These are phyloP conservation scores for Cercis canadensis DNA, from an alignment of 306 rosid species.

Conservation along the genomic window DNA sequence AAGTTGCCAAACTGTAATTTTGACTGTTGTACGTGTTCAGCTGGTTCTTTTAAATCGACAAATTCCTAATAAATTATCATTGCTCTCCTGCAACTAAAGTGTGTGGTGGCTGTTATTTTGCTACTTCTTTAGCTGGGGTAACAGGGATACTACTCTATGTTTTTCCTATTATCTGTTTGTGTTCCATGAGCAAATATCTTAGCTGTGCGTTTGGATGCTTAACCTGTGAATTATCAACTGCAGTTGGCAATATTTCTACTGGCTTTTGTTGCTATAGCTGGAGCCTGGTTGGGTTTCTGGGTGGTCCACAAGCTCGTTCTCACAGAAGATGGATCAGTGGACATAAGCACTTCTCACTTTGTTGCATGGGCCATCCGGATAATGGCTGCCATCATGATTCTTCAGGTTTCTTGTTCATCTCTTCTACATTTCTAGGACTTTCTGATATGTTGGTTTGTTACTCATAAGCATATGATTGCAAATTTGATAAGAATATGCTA, in stretches of 20 bases:
- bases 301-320: constrained; percentile 78
- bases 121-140: background rate
- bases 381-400: constrained; percentile 67
- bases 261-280: constrained; percentile 73
- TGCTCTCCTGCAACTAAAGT: background rate
- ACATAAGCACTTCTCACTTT: constrained; percentile 70
- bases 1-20: no score
- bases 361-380: constrained; percentile 84
- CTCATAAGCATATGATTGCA: constrained; percentile 23
- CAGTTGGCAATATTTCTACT: constrained; percentile 87
- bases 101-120: constrained; percentile 6
- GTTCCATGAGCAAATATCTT: constrained; percentile 22
- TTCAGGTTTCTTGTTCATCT: constrained; percentile 61
- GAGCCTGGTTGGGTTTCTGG: constrained; percentile 99
- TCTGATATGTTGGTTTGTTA: constrained; percentile 26
- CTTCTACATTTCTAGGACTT: background rate
- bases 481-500: constrained; percentile 37
- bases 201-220: constrained; percentile 31
- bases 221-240: constrained; percentile 44
- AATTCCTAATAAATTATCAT: no score
- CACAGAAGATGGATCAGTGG: constrained; percentile 86
- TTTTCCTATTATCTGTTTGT: constrained; percentile 1
- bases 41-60: no score
- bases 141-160: background rate
- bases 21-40: no score